Base-by-base conservation (phyloP, 2,329 filamentous ascomycete species). In the Stagonosporopsis tanaceti region DNA sequence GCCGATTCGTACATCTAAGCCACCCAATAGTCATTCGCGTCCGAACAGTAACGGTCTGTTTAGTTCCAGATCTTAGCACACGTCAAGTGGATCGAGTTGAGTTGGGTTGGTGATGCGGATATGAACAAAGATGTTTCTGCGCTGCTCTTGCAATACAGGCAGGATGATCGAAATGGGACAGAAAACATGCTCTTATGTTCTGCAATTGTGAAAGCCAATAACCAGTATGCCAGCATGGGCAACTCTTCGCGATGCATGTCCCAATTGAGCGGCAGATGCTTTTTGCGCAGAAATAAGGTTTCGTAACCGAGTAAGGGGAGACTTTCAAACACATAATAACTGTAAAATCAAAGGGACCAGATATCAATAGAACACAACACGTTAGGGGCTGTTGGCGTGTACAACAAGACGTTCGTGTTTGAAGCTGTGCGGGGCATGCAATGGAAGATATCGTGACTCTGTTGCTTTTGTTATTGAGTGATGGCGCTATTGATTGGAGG, bases 31-130 rank as follows among this genome's bases (percentile, higher is more conserved):
- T 52, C 11, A 27, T 28, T 34, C 27, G 40, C 24, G 15, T 20
- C 15, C 14, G 20, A 40, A 30, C 27, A 45, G 39, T 20, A 46
- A 40, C 20, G 39, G 39, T 28, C 34, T 34, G 24, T 14, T 27
- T 52, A 52, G 47, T 30, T 42, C 25, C 25, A 48, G 47, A 52
- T 52, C 38, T 47, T 52, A 44, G 46, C 47, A 57, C 53, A 47
- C 25, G 48, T 39, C 47, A 44, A 30, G 20, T 44, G 44, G 44
- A 44, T 38, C 34, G 34, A 40, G 25, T 48, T 4, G 14, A 11
- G 4, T 42, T 42, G 45, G 6, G 22, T 15, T 37, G 34, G 27
- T 55, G 20, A 28, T 50, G 25, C 46, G 45, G 20, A 38, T 28
- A 22, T 44, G 32, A 28, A 6, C 20, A 11, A 7, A 17, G 24